Evolutionary conservation across 2,329 filamentous ascomycete species (phyloP), one percentile per base, ranked within the genome.

Genomic region (Cytospora paraplurivora): DNA sequence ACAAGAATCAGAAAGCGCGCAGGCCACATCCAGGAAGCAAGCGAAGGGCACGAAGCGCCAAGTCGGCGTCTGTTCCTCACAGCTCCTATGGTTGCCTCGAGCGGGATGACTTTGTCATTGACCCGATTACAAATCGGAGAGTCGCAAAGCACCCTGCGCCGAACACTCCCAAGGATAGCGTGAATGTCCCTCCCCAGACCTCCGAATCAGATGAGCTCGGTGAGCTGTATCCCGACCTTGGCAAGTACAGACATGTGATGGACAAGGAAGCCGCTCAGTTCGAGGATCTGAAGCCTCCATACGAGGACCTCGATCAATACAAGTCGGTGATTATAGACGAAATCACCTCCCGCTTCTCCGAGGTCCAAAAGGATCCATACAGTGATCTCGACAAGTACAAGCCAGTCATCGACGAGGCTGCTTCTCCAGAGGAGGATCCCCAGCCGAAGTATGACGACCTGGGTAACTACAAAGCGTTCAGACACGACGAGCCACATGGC

Each of bases 101-200:
- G 21, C 67, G 69, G 4, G 53, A 69, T 1, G 76, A 77, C 10
- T 81, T 78, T 55, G 71, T 77, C 21, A 85, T 87, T 51, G 84
- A 87, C 62, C 84, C 85, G 3, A 85, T 87, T 64, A 85, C 84
- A 17, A 87, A 87, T 66, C 79, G 83, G 38, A 84, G 79, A 65
- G 76, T 84, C 4, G 64, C 70, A 19, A 77, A 69, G 64, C 64
- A 64, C 19, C 66, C 69, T 1, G 57, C 67, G 27, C 68, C 65
- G 59, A 67, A 67, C 1, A 62, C 66, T n/a, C 62, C 65, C 0
- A 68, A 70, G 6, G 61, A 67, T 10, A 66, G 58, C 11, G 51
- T 37, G 32, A 62, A 75, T n/a, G 70, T 70, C 4, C 70, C 71
- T 12, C 66, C 71, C 44, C 71, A 71, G 32, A 73, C 71, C 1